Evolutionary conservation across 352 stramenopile genomes (phyloP).

Genomic region (Phytophthora brassicae): DNA sequence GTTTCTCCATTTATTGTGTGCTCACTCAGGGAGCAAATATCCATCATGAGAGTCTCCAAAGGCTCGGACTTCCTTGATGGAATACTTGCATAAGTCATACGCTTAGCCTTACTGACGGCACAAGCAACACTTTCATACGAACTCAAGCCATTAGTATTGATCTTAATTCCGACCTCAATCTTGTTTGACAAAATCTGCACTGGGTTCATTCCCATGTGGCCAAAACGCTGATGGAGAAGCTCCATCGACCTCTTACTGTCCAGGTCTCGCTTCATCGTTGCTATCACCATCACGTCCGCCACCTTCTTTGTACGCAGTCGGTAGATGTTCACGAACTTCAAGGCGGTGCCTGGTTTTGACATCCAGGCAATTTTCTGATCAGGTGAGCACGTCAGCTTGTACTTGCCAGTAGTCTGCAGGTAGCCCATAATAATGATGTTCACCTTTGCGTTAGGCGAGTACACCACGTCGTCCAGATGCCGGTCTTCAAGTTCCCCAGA

Average conservation of each 20-base stretch:
- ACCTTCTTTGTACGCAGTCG: background rate
- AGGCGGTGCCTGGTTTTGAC: background rate
- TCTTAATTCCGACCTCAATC: slow-evolving; percentile 10
- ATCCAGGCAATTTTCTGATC: slow-evolving; percentile 12
- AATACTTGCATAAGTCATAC: slow-evolving; percentile 11
- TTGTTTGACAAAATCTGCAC: slow-evolving; percentile 4
- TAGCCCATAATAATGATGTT: slow-evolving; percentile 17
- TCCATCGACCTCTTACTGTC: slow-evolving; percentile 6
- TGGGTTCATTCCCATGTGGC: slow-evolving; percentile 6
- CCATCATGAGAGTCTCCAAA: slow-evolving; percentile 5
- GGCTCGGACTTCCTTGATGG: background rate
- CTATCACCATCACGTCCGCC: slow-evolving; percentile 8
- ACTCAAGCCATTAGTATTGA: slow-evolving; percentile 14
- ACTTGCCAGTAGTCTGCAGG: slow-evolving; percentile 7
- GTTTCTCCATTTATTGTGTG: background rate
- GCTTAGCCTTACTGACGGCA: slow-evolving; percentile 2
- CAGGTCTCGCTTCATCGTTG: slow-evolving; percentile 1
- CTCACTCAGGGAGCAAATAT: background rate
- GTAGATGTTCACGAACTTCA: slow-evolving; percentile 17
- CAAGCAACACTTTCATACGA: slow-evolving; percentile 14
- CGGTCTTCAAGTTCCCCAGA: slow-evolving; percentile 1
- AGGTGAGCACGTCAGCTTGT: slow-evolving; percentile 5
- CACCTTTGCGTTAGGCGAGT: background rate
- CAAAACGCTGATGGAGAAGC: slow-evolving; percentile 10
- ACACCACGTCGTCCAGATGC: slow-evolving; percentile 13